These are phyloP conservation scores for Artemisia tridentata DNA, from an alignment of 129 eudicot genomes.

Conservation along the genomic window DNA sequence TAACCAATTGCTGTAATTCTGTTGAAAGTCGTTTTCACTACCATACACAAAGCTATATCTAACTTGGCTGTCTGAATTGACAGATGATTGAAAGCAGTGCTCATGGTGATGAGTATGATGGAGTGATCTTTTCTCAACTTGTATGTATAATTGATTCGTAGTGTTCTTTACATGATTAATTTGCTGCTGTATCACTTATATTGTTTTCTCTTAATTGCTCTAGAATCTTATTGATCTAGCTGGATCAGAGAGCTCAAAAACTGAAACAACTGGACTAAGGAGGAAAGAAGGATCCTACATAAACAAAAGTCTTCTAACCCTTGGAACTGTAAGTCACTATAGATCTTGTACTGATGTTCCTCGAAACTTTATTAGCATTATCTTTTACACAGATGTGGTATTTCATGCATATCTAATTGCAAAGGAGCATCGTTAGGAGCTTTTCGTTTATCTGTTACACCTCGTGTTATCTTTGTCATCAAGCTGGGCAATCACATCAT, in stretches of 20 bases:
- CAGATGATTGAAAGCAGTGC: conserved; percentile 98
- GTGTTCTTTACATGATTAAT: neutral
- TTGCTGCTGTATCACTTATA: conserved; percentile 16
- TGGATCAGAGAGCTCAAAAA: conserved; percentile 98
- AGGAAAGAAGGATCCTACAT: conserved; percentile 99
- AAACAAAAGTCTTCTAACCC: conserved; percentile 95
- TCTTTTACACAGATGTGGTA: neutral
- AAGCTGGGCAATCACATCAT: neutral
- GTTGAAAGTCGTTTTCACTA: neutral
- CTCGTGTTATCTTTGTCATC: neutral
- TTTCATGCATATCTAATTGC: neutral
- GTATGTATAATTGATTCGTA: conserved; percentile 37
- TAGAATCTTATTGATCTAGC: conserved; percentile 90
- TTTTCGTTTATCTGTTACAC: neutral
- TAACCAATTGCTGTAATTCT: conserved; percentile 8
- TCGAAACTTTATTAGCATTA: neutral
- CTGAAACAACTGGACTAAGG: conserved; percentile 94
- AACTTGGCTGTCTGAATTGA: conserved; percentile 11
- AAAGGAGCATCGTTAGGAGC: conserved; percentile 3
- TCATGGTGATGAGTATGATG: conserved; percentile 94
- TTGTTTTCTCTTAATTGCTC: conserved; percentile 1
- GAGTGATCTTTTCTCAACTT: conserved; percentile 90
- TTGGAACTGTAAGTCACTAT: conserved; percentile 80
- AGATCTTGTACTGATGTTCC: conserved; percentile 14
- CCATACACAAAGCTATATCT: conserved; percentile 19